A percentile compares a stretch with the other conserved stretches of the same genome.
These are phyloP conservation scores for Camelina neglecta DNA, from an alignment of 345 rosid genomes.

Conservation along the genomic window DNA sequence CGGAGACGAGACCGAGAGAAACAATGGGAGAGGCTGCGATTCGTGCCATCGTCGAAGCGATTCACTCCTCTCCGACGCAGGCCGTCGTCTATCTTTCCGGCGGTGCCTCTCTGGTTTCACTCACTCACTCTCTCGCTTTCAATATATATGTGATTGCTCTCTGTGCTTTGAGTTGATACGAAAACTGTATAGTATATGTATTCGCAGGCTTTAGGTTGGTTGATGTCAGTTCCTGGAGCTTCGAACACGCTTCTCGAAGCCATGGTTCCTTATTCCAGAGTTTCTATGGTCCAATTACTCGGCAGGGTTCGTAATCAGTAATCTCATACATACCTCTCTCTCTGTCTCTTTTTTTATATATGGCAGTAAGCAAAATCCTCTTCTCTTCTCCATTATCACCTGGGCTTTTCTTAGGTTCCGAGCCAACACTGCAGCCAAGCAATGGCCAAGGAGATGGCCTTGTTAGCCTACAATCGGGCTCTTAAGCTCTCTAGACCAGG, in stretches of 20 bases:
- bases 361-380: not conserved
- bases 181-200: not conserved
- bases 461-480: slow-evolving; percentile 84
- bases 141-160: not conserved
- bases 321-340: too few species aligned
- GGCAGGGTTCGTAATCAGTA: slow-evolving; percentile 55
- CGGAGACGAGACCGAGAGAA: not conserved
- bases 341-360: not conserved
- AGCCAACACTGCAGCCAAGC: slow-evolving; percentile 57
- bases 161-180: not conserved
- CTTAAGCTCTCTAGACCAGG: slow-evolving; percentile 87
- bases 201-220: slow-evolving; percentile 70
- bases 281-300: slow-evolving; percentile 70
- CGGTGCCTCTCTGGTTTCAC: slow-evolving; percentile 80
- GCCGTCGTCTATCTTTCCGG: slow-evolving; percentile 82
- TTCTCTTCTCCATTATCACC: not conserved
- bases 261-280: slow-evolving; percentile 74
- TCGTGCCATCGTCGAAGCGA: slow-evolving; percentile 67
- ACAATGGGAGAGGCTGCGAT: slow-evolving; percentile 64
- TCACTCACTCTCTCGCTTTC: not conserved
- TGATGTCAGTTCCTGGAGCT: slow-evolving; percentile 91
- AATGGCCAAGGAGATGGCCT: slow-evolving; percentile 74
- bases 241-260: slow-evolving; percentile 85
- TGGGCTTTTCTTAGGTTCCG: slow-evolving; percentile 60
- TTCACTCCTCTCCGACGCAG: slow-evolving; percentile 72